Base-by-base conservation (phyloP, 1,139 yeast genomes). In the Saccharomyces hybrid region DNA sequence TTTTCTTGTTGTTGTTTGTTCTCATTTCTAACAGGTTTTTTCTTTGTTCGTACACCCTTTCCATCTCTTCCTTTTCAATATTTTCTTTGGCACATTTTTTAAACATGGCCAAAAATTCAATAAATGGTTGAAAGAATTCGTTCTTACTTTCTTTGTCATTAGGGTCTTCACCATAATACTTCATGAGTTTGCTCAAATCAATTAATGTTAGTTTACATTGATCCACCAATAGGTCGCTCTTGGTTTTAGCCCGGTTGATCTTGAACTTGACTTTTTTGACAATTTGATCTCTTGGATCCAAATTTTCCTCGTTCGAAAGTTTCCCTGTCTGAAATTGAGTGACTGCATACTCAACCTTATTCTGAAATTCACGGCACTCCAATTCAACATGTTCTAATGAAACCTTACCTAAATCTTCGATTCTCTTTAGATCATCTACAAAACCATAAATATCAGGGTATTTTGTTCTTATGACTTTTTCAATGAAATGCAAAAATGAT, bases 401-500 rank as follows among this genome's bases (percentile, higher is more conserved):
- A 9, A 88, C 71, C 57, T 86, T 88, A 16, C 90, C 81, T 2
- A 86, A 79, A 27, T 78, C 78, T 51, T 77, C 75, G 19, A 89
- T 79, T n/a, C 80, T 78, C 50, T 75, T 73, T 60, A 93, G 74
- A 54, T 93, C 97, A 61, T 86, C 88, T 11, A 86, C 82, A 71
- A 93, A 91, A 1, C 78, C 78, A 50, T 88, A 86, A 58, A 82
- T 76, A 54, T 88, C 90, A 0, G 97, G 91, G 66, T 88, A 91
- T 29, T 86, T 80, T 38, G 79, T 79, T 53, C 98, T 75, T 24
- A 93, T 80, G 38, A 87, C 80, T 64, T 81, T 83, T 68, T 93
- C 99, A 55, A 93, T 83, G 64, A 89, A 90, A 66, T 93, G 97
- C 65, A 93, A 72, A 64, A 93, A 86, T 21, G 91, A 86, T 78